These are phyloP conservation scores for Arthonia radiata DNA, from an alignment of 495 filamentous ascomycete genomes.

Conservation along the genomic window DNA sequence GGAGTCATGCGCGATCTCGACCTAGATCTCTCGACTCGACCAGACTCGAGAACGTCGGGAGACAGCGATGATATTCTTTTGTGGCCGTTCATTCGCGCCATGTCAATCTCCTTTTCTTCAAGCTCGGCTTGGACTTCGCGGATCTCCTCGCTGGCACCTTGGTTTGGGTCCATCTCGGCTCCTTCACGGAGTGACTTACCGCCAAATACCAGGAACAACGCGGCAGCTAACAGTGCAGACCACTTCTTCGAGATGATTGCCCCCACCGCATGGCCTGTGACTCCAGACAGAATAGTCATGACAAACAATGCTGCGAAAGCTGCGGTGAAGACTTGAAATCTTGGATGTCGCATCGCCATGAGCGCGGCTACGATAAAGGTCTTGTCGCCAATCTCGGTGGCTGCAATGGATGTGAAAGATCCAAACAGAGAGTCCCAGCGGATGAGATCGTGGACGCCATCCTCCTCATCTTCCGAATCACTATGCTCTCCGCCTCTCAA, in stretches of 20 bases:
- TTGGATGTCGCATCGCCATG: constrained; percentile 97
- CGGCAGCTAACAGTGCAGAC: constrained; percentile 65
- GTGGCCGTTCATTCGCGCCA: no score
- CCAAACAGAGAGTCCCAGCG: constrained; percentile 81
- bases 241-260: constrained; percentile 70
- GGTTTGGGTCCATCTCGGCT: constrained; percentile 59
- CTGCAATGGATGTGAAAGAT: constrained; percentile 88
- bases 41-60: constrained; percentile 26
- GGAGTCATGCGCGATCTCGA: constrained; percentile 27
- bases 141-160: constrained; percentile 88
- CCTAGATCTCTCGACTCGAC: constrained; percentile 30
- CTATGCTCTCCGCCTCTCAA: no score
- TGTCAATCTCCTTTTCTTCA: constrained; percentile 61
- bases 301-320: constrained; percentile 73
- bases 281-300: constrained; percentile 91
- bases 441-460: constrained; percentile 31
- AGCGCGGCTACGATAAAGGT: constrained; percentile 91
- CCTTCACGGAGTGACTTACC: constrained; percentile 68
- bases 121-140: constrained; percentile 88
- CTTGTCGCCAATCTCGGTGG: constrained; percentile 96
- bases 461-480: constrained; percentile 8
- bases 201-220: constrained; percentile 74
- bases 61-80: no score
- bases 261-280: constrained; percentile 86
- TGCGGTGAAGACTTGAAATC: constrained; percentile 75